A percentile compares a stretch with the other conserved stretches of the same genome.
These are phyloP conservation scores for Termitomyces heimii DNA, from an alignment of 768 basidiomycete species.

Conservation along the genomic window DNA sequence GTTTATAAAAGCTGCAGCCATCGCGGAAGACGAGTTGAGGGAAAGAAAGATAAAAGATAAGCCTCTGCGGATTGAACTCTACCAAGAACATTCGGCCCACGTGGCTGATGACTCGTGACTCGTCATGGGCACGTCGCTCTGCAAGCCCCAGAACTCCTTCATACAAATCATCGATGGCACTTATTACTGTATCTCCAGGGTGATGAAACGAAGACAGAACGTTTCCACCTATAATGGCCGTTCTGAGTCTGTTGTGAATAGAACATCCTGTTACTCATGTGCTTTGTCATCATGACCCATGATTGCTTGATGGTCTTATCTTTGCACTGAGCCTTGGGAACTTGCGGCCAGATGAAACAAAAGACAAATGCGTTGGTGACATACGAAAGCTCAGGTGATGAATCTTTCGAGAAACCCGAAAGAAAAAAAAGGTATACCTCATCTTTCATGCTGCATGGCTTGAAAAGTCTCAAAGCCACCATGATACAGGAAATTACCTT, in stretches of 20 bases:
- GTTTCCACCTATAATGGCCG: neutral
- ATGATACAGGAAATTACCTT: conserved; percentile 52
- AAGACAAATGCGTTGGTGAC: conserved; percentile 30
- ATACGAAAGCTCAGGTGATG: conserved; percentile 48
- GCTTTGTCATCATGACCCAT: neutral
- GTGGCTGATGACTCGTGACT: neutral
- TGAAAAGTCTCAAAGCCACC: neutral
- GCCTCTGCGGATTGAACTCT: neutral
- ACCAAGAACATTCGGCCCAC: neutral
- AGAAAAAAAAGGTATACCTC: conserved; percentile 37
- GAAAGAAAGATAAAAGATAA: neutral
- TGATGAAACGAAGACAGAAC: neutral
- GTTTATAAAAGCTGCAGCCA: conserved; percentile 76
- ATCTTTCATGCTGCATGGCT: neutral
- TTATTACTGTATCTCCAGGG: neutral
- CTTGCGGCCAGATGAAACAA: conserved; percentile 29
- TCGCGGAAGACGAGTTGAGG: conserved; percentile 15
- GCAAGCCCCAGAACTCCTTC: neutral
- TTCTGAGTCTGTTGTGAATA: too few relatives aligned
- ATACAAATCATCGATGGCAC: neutral
- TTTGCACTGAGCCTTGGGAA: neutral
- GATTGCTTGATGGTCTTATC: too few relatives aligned
- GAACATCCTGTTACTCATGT: too few relatives aligned
- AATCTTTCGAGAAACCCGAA: conserved; percentile 18
- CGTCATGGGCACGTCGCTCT: neutral